Conservation (phyloP, 2,329 filamentous ascomycete species). For the Aspergillus arachidicola region DNA sequence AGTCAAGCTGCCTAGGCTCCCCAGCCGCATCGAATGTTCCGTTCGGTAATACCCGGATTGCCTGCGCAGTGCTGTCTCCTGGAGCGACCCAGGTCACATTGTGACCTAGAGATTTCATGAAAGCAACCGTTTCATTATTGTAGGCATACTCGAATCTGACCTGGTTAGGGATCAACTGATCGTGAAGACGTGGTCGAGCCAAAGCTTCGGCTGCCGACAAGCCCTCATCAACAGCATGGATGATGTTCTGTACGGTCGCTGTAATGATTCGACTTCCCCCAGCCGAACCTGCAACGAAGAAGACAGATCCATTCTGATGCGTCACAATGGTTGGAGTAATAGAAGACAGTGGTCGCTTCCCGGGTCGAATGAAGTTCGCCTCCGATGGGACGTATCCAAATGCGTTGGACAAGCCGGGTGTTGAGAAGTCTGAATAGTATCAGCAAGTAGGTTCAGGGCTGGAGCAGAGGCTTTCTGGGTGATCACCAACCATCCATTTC, state of each 20-base stretch:
- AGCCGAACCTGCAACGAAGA: conserved; percentile 72
- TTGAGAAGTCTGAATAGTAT: conserved; percentile 83
- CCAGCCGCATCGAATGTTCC: conserved; percentile 76
- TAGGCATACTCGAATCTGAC: conserved; percentile 70
- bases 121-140: conserved; percentile 64
- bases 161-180: conserved; percentile 75
- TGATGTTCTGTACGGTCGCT: conserved; percentile 71
- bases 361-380: conserved; percentile 77
- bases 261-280: conserved; percentile 85
- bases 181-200: conserved; percentile 70
- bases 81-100: conserved; percentile 70
- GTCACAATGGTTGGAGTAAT: conserved; percentile 81
- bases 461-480: background rate
- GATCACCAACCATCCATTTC: conserved; percentile 59
- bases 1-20: conserved; percentile 74
- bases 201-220: conserved; percentile 66
- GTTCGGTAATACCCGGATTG: conserved; percentile 61
- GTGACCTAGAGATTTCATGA: conserved; percentile 67
- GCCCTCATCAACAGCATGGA: conserved; percentile 70
- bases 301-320: conserved; percentile 64
- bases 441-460: background rate
- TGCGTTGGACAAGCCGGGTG: conserved; percentile 73
- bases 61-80: conserved; percentile 71
- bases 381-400: conserved; percentile 83
- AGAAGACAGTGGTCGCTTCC: conserved; percentile 81